Base-by-base conservation (phyloP, 2,329 filamentous ascomycete genomes). In the Rutstroemia sp. region DNA sequence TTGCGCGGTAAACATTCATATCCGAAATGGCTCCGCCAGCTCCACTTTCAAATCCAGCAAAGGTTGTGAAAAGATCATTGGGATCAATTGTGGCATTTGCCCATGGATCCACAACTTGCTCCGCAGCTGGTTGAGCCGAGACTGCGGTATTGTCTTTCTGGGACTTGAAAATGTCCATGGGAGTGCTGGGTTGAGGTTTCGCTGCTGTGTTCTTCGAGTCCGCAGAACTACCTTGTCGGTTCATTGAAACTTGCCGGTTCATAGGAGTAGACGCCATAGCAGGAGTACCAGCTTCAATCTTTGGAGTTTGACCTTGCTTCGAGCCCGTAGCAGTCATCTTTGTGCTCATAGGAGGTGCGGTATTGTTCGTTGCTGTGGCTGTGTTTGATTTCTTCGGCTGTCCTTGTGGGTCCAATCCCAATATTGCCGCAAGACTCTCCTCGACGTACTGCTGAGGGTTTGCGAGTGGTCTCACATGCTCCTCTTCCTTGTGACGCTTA, bases 341-440 rank as follows among this genome's bases (percentile, higher is more conserved):
- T 14, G 66, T 51, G 5, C 69, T 63, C 54, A 69, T 69, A 65
- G 74, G 75, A 7, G 65, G 16, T 36, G 45, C 5, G 70, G 73
- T 25, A 44, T 36, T 27, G 19, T 60, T 56, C 38, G 53, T 40
- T 19, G 25, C 21, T 16, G 50, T 5, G 16, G 50, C 9, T 5
- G 56, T 42, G 9, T 50, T 30, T 34, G 58, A 30, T 47, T 62
- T 59, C 51, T 64, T 64, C 4, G 61, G n/a, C 10, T 60, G 53
- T n/a, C 78, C 81, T 51, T 82, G 73, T 5, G 70, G 57, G 63
- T 82, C 78, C n/a, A 83, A 65, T 4, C 78, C 80, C 2, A 84
- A 66, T 0, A 72, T 69, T 14, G 72, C 61, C 0, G 76, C 75
- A 36, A 84, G 65, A 48, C 73, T 76, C 51, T 82, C 80, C 50